Percentiles rank a stretch among this genome's conserved stretches.
phyloP scores from a whole-genome alignment of 2,329 filamentous ascomycete genomes.

The Lachnellula hyalina region DNA sequence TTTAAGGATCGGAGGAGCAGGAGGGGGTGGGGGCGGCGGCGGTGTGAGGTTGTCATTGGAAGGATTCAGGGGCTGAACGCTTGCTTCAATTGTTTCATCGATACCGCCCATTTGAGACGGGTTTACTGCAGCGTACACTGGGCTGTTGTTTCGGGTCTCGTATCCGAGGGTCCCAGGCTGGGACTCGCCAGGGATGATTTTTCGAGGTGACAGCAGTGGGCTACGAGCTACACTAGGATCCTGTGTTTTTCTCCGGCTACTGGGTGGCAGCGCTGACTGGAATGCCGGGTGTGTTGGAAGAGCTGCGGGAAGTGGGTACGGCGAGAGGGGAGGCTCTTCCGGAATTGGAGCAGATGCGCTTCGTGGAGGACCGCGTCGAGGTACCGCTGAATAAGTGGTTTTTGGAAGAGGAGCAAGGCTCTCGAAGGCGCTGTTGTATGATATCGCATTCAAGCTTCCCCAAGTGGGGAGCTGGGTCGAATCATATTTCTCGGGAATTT shows the following conservation, averaged over 20 bases:
- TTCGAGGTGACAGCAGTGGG: conserved; percentile 23
- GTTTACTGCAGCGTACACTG: conserved; percentile 19
- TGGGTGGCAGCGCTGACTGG: conserved; percentile 34
- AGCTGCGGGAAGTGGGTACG: conserved; percentile 28
- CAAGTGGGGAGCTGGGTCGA: conserved; percentile 14
- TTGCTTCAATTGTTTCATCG: conserved; percentile 39
- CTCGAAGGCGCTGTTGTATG: conserved; percentile 25
- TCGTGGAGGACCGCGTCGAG: conserved; percentile 44
- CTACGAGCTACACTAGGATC: conserved; percentile 18
- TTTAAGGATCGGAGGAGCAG: conserved; percentile 48
- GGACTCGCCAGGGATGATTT: conserved; percentile 28
- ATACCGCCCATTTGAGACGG: conserved; percentile 39
- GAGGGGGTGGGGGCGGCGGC: conserved; percentile 49
- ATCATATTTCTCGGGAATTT: conserved; percentile 44
- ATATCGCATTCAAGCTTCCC: conserved; percentile 23
- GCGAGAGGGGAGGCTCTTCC: conserved; percentile 37
- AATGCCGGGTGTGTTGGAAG: conserved; percentile 39
- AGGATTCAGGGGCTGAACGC: conserved; percentile 33
- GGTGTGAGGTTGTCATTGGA: conserved; percentile 47
- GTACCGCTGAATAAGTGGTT: conserved; percentile 36
- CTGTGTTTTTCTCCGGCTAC: conserved; percentile 23
- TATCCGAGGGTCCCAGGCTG: conserved; percentile 30
- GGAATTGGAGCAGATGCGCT: conserved; percentile 58
- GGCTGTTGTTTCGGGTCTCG: conserved; percentile 25
- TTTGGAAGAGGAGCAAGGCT: conserved; percentile 29